Evolutionary conservation across 2,329 filamentous ascomycete genomes (phyloP).

Genomic region (Aspergillus floridensis): DNA sequence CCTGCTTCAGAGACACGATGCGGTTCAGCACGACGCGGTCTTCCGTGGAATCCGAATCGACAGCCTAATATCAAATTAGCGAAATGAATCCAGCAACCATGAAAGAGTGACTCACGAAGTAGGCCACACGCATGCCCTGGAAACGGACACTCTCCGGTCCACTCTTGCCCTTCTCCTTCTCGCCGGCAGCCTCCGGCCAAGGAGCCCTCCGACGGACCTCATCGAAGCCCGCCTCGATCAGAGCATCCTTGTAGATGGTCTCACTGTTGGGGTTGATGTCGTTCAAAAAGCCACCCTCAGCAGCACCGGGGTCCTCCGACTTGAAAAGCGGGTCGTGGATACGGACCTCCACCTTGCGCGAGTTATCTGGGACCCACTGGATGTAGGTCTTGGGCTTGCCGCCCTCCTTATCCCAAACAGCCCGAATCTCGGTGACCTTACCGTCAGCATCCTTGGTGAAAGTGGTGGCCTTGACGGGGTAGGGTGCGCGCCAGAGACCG

Average conservation of each 20-base stretch:
- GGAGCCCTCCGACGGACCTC: conserved; percentile 71
- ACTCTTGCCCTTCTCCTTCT: conserved; percentile 38
- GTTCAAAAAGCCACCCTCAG: conserved; percentile 75
- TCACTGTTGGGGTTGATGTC: conserved; percentile 85
- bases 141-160: conserved; percentile 78
- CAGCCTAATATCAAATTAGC: conserved; percentile 16
- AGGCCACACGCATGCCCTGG: conserved; percentile 82
- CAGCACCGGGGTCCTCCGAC: conserved; percentile 74
- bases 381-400: conserved; percentile 75
- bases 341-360: conserved; percentile 67
- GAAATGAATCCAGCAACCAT: background rate
- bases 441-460: conserved; percentile 67
- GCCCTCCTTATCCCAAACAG: conserved; percentile 65
- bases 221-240: conserved; percentile 80
- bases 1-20: conserved; percentile 85
- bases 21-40: conserved; percentile 85
- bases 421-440: conserved; percentile 64
- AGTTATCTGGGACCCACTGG: conserved; percentile 75
- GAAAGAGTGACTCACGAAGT: conserved; percentile 26
- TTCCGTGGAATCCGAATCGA: conserved; percentile 75
- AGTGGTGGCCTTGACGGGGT: conserved; percentile 65
- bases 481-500: conserved; percentile 68
- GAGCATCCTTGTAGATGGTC: conserved; percentile 70
- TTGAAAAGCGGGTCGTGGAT: conserved; percentile 83
- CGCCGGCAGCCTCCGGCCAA: conserved; percentile 77